Evolutionary conservation across 768 basidiomycete species (phyloP).

Genomic region (Termitomyces sp.): DNA sequence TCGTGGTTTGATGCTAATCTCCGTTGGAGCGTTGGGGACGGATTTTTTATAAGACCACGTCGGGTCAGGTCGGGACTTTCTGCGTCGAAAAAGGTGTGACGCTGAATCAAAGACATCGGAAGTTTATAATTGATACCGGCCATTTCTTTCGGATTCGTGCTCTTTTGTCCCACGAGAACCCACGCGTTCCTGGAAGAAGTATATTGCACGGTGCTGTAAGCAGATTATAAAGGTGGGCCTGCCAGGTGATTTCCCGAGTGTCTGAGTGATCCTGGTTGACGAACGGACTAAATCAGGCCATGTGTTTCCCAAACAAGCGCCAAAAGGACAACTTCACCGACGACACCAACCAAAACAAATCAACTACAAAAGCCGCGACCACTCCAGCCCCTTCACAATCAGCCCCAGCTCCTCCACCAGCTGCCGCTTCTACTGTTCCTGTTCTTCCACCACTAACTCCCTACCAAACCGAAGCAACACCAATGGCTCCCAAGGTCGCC

Average conservation of each 20-base stretch:
- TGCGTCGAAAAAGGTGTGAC: neutral
- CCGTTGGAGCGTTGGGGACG: neutral
- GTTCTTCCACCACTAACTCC: conserved; percentile 15
- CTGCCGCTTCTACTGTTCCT: conserved; percentile 14
- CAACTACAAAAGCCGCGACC: conserved; percentile 28
- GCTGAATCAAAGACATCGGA: conserved; percentile 1
- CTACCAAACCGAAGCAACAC: conserved; percentile 10
- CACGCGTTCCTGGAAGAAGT: conserved; percentile 13
- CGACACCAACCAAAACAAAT: conserved; percentile 18
- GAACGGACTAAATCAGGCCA: conserved; percentile 15
- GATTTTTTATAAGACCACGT: too few relatives aligned
- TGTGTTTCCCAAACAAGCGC: conserved; percentile 34
- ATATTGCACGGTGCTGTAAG: conserved; percentile 2
- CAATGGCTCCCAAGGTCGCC: conserved; percentile 37
- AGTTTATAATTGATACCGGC: conserved; percentile 8
- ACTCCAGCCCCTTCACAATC: conserved; percentile 10
- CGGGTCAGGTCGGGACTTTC: neutral
- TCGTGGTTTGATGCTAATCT: neutral
- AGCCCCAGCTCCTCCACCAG: conserved; percentile 3
- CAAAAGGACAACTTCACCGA: conserved; percentile 32
- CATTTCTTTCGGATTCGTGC: conserved; percentile 10
- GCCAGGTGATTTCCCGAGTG: neutral
- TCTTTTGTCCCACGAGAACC: conserved; percentile 23
- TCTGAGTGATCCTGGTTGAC: conserved; percentile 8
- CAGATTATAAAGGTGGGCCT: conserved; percentile 14